Conservation (phyloP, 1,284 basidiomycete genomes). For the Apiotrichum porosum region DNA sequence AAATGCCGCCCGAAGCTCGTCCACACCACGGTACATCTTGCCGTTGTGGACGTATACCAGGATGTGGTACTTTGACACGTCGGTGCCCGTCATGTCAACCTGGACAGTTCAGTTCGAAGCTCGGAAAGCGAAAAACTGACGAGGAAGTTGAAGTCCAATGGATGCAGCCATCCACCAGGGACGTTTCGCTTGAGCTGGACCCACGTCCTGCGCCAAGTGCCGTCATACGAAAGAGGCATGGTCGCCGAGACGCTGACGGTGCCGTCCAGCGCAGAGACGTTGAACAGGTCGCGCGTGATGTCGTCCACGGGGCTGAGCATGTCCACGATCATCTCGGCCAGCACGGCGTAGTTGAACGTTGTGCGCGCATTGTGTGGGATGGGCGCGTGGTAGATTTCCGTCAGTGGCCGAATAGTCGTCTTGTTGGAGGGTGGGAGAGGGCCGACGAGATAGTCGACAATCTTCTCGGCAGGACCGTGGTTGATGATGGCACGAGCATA, state of each 20-base stretch:
- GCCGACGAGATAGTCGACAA: conserved; percentile 43
- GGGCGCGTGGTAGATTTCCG: conserved; percentile 22
- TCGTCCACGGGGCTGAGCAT: conserved; percentile 13
- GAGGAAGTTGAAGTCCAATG: conserved; percentile 52
- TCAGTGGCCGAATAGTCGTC: conserved; percentile 17
- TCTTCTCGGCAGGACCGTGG: conserved; percentile 41
- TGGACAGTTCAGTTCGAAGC: conserved; percentile 45
- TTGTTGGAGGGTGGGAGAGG: conserved; percentile 30
- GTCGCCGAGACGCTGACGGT: conserved; percentile 52
- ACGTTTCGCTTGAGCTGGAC: conserved; percentile 18
- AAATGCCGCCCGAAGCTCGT: conserved; percentile 56
- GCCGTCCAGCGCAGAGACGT: conserved; percentile 52
- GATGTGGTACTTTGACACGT: conserved; percentile 54
- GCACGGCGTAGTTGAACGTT: conserved; percentile 35
- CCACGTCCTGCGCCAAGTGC: conserved; percentile 53
- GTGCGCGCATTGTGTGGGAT: conserved; percentile 21
- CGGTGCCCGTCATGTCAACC: conserved; percentile 58
- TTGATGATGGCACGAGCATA: conserved; percentile 53
- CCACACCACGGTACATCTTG: conserved; percentile 54
- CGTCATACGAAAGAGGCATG: conserved; percentile 59
- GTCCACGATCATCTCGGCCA: conserved; percentile 41
- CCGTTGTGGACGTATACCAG: conserved; percentile 59
- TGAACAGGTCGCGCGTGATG: conserved; percentile 47
- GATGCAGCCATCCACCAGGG: conserved; percentile 52
- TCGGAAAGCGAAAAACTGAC: conserved; percentile 2